Conservation (phyloP, 2,329 filamentous ascomycete species). For the Paraphaeosphaeria sporulosa region DNA sequence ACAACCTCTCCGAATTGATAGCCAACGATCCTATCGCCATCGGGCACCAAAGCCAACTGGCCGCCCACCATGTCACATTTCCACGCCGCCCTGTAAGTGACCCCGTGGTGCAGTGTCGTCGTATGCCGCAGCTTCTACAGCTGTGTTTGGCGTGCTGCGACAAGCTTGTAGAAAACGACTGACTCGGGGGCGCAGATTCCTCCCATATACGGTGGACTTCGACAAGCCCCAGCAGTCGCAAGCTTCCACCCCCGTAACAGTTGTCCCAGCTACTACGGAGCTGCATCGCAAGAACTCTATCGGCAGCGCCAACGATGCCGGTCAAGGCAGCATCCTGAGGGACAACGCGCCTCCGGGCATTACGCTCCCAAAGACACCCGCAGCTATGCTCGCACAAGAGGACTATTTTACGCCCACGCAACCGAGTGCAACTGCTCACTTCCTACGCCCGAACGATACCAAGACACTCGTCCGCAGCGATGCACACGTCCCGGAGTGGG, state of each 20-base stretch:
- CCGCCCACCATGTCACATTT: conserved; percentile 63
- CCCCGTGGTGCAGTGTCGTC: neutral
- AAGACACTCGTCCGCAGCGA: conserved; percentile 73
- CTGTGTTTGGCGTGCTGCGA: neutral
- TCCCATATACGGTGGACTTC: conserved; percentile 93
- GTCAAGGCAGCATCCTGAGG: conserved; percentile 50
- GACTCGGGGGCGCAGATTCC: conserved; percentile 68
- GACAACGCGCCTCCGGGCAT: conserved; percentile 38
- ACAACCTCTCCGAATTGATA: conserved; percentile 15
- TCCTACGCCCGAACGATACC: conserved; percentile 57
- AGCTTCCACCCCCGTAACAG: conserved; percentile 30
- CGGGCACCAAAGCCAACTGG: conserved; percentile 15
- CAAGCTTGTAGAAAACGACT: neutral
- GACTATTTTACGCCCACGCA: conserved; percentile 56
- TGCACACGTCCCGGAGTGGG: conserved; percentile 79
- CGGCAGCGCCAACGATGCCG: conserved; percentile 31
- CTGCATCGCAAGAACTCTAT: conserved; percentile 59
- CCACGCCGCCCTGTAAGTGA: conserved; percentile 66
- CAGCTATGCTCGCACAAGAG: conserved; percentile 47
- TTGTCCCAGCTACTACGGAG: conserved; percentile 43
- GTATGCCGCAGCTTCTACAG: neutral
- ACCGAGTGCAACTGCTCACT: conserved; percentile 60
- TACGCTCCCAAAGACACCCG: conserved; percentile 51
- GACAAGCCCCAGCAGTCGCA: conserved; percentile 51
- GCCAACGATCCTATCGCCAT: conserved; percentile 10